A percentile compares a stretch with the other conserved stretches of the same genome.
These are phyloP conservation scores for Dalbergia cochinchinensis DNA, from an alignment of 306 rosid species.

Conservation along the genomic window DNA sequence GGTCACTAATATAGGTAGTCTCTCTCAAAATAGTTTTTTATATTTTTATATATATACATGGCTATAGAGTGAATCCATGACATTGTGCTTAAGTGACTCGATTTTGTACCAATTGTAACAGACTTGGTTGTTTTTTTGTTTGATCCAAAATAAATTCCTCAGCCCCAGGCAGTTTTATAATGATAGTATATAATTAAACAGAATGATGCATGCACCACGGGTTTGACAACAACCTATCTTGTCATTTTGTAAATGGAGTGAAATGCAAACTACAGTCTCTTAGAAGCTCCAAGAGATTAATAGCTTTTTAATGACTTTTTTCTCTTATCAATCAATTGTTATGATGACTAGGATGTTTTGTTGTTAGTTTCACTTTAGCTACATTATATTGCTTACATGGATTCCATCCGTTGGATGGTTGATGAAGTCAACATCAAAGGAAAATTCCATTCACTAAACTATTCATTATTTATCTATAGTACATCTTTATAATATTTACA, in stretches of 20 bases:
- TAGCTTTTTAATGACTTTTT: constrained; percentile 2
- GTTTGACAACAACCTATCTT: background rate
- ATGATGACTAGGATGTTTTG: constrained; percentile 15
- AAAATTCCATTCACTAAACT: background rate
- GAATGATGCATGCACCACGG: constrained; percentile 25
- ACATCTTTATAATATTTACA: background rate
- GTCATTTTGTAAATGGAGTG: background rate
- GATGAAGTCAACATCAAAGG: constrained; percentile 25
- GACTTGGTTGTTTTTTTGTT: no score
- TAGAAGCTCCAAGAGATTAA: constrained; percentile 12
- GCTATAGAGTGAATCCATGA: no score
- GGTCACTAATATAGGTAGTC: no score
- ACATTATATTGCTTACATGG: background rate
- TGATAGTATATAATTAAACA: background rate
- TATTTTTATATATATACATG: no score
- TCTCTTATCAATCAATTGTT: background rate
- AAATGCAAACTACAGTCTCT: background rate
- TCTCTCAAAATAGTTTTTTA: no score
- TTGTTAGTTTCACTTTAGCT: background rate
- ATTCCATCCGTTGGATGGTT: background rate
- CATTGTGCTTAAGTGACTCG: no score
- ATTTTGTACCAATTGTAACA: no score
- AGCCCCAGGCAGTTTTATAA: no score
- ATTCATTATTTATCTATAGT: background rate
- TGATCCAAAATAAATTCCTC: no score